These are phyloP conservation scores for Fusarium devonianum DNA, from an alignment of 2,329 filamentous ascomycete species.

Conservation along the genomic window DNA sequence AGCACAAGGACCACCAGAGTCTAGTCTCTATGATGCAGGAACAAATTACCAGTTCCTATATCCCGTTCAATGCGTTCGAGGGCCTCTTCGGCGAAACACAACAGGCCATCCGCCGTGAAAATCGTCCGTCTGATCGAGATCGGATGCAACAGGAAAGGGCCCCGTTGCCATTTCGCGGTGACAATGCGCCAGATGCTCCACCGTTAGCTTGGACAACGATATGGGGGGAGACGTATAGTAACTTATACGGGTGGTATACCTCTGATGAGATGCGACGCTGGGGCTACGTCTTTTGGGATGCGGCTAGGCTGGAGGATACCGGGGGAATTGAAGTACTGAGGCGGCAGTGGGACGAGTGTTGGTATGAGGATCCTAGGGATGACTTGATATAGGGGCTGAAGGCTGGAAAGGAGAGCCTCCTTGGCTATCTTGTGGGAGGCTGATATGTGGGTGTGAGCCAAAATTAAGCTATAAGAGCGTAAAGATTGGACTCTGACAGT, in stretches of 20 bases:
- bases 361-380: too few species aligned
- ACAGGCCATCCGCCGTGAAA: background rate
- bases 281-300: slow-evolving; percentile 29
- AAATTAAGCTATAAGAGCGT: too few species aligned
- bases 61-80: background rate
- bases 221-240: slow-evolving; percentile 11
- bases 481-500: too few species aligned
- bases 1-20: background rate
- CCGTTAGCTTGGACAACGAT: slow-evolving; percentile 13
- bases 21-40: slow-evolving; percentile 1
- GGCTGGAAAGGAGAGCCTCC: too few species aligned
- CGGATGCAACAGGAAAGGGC: too few species aligned
- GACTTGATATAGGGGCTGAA: too few species aligned
- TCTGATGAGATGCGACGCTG: slow-evolving; percentile 1
- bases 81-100: background rate
- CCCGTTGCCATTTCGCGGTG: too few species aligned
- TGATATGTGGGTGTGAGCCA: too few species aligned
- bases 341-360: too few species aligned
- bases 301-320: background rate
- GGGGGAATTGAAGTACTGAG: too few species aligned
- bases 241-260: slow-evolving; percentile 7
- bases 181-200: slow-evolving; percentile 1
- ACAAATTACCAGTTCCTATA: background rate
- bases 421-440: too few species aligned
- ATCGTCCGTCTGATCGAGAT: slow-evolving; percentile 3